Evolutionary conservation across 768 basidiomycete genomes (phyloP), one percentile per base, ranked within the genome.

Genomic region (Leucosporidium yakuticum): DNA sequence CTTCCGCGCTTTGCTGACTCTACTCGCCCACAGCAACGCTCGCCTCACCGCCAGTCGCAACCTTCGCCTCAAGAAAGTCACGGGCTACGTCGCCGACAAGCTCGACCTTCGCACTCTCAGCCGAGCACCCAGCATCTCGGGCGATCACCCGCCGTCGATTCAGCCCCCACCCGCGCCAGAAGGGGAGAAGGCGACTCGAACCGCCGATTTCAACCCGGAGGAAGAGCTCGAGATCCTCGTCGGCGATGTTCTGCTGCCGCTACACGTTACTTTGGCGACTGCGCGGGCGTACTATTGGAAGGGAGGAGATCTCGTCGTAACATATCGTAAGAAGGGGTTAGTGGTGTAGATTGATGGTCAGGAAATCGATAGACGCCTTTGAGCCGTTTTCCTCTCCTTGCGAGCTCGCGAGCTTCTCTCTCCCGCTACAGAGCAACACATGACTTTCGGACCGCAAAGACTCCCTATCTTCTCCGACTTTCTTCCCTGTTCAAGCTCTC

Each of bases 221-320:
- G 6, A 31, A 25, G 75, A 83, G 34, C 88, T 90, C 77, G 94
- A 98, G 79, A 85, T 98, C 54, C 77, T 96, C 32, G 96, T 93
- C 79, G 91, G 90, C 73, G 89, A 91, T 69, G 81, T 83, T n/a
- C 80, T 89, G 21, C 81, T 98, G 44, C 88, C 94, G 29, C 81
- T 88, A 32, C 86, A 87, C 71, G 92, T 95, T 86, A 94, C 90
- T 8, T 83, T 99, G 47, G 94, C 90, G 6, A 88, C 89, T 23
- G 87, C 94, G 66, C 86, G 91, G 68, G 91, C 94, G 77, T 96
- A 85, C 74, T 84, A 92, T 27, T 96, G 91, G 91, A 86, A 74
- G 69, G 67, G 69, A 1, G 74, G 73, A 4, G 75, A 76, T 44
- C 55, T 76, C 17, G 53, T 71, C 19, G 50, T 76, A 21, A 25